Conservation (phyloP, 2,329 filamentous ascomycete genomes). For the Leptographium lundbergii region DNA sequence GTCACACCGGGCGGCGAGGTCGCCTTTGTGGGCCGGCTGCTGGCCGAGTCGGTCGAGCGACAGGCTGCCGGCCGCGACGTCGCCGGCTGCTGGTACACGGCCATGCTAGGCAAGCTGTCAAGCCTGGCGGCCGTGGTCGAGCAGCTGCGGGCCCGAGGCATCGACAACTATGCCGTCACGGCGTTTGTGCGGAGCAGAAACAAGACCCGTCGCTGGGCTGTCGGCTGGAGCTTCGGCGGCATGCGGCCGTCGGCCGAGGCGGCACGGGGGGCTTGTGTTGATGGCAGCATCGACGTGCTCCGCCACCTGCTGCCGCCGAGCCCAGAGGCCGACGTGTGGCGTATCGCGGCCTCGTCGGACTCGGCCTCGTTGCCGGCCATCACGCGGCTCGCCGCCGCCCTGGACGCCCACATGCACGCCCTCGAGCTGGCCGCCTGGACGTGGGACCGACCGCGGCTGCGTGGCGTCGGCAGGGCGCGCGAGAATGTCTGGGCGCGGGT, state of each 20-base stretch:
- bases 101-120: slow-evolving; percentile 73
- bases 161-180: slow-evolving; percentile 72
- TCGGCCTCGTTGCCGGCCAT: slow-evolving; percentile 12
- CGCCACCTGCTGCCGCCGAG: slow-evolving; percentile 28
- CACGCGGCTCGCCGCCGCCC: slow-evolving; percentile 18
- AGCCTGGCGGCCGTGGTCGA: slow-evolving; percentile 54
- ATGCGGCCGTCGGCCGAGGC: slow-evolving; percentile 44
- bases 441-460: slow-evolving; percentile 41
- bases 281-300: slow-evolving; percentile 19
- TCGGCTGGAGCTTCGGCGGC: slow-evolving; percentile 74
- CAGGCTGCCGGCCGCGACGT: slow-evolving; percentile 16
- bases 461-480: slow-evolving; percentile 50
- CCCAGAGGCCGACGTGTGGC: slow-evolving; percentile 29
- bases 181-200: slow-evolving; percentile 53
- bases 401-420: slow-evolving; percentile 34
- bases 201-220: slow-evolving; percentile 72
- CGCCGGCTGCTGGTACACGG: slow-evolving; percentile 74
- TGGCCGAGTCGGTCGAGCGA: slow-evolving; percentile 17
- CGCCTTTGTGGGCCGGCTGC: slow-evolving; percentile 76
- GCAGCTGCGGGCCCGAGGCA: slow-evolving; percentile 32
- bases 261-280: slow-evolving; percentile 27
- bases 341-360: not conserved
- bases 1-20: slow-evolving; percentile 62
- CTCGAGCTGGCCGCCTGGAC: slow-evolving; percentile 51
- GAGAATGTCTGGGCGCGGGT: slow-evolving; percentile 69